phyloP scores from a whole-genome alignment of 805 yeast genomes.

The Suhomyces sp. region DNA sequence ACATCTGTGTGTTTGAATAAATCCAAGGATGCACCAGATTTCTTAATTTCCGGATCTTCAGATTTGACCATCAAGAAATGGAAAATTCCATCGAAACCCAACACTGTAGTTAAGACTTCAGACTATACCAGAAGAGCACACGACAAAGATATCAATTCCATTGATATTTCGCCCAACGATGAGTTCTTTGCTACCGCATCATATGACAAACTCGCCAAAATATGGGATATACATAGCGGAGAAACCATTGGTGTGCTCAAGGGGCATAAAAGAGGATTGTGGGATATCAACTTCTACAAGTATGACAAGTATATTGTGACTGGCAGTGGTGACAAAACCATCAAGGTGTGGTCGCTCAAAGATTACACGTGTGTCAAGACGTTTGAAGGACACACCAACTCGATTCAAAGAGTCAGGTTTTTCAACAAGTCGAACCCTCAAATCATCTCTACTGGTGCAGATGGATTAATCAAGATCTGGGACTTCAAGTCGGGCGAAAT shows the following conservation, averaged over 20 bases:
- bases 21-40: slow-evolving; percentile 54
- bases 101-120: slow-evolving; percentile 50
- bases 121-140: slow-evolving; percentile 94
- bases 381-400: slow-evolving; percentile 91
- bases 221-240: slow-evolving; percentile 86
- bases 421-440: slow-evolving; percentile 61
- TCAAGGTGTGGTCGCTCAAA: slow-evolving; percentile 81
- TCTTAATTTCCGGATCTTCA: slow-evolving; percentile 75
- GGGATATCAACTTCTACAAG: slow-evolving; percentile 84
- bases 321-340: slow-evolving; percentile 89
- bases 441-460: slow-evolving; percentile 82
- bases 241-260: slow-evolving; percentile 79
- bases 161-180: slow-evolving; percentile 90
- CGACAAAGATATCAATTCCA: slow-evolving; percentile 89
- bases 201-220: slow-evolving; percentile 85
- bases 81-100: slow-evolving; percentile 57
- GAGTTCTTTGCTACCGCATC: slow-evolving; percentile 88
- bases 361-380: slow-evolving; percentile 77
- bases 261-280: slow-evolving; percentile 92
- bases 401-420: slow-evolving; percentile 80
- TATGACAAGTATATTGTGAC: slow-evolving; percentile 77
- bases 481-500: slow-evolving; percentile 71
- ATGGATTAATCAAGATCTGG: slow-evolving; percentile 92
- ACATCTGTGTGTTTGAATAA: slow-evolving; percentile 78
- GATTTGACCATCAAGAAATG: slow-evolving; percentile 86